Base-by-base conservation (phyloP, 2,329 filamentous ascomycete species). In the Bipolaris gigantea region DNA sequence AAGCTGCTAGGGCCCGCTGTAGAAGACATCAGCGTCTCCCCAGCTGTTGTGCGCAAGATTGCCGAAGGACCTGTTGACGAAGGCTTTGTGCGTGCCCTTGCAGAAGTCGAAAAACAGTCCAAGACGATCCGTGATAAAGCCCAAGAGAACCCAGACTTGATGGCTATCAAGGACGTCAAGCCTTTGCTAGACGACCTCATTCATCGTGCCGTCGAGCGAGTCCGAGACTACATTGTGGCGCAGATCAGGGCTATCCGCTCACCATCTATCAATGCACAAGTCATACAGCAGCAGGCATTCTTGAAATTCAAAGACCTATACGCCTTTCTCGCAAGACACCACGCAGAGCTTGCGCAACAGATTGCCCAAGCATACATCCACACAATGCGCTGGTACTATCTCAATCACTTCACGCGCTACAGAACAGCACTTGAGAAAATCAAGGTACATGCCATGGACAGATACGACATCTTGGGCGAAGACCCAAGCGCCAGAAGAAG, bases 341-440 rank as follows among this genome's bases (percentile, higher is more conserved):
- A 97, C 66, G 80, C 89, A 1, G 81, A 85, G n/a, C 84, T 99
- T 5, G 91, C 90, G 8, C 88, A 92, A 48, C 90, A 99, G 74
- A 96, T 99, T 61, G 87, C 87, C 8, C 89, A 91, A 71, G 94
- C 95, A 3, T 99, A 99, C 69, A 88, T 95, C 78, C 96, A 97
- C 73, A 99, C 95, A 0, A 99, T 99, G 91, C 86, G 92, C 48
- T 99, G 94, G 94, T 99, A 99, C 70, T 97, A 97, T 71, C 77
- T 89, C 48, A 94, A 89, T 61, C 90, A 97, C 72, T 99, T 99
- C 70, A 86, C 85, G 3, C 87, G 93, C 32, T 99, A 99, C 73
- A 86, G 89, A 60, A 86, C 87, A 64, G 87, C 94, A 0, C 80
- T 99, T 5, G 87, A 89, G 50, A 95, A 91, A 73, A 82, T 99